Evolutionary conservation across 2,329 filamentous ascomycete species (phyloP).

Genomic region (Knufia fluminis): DNA sequence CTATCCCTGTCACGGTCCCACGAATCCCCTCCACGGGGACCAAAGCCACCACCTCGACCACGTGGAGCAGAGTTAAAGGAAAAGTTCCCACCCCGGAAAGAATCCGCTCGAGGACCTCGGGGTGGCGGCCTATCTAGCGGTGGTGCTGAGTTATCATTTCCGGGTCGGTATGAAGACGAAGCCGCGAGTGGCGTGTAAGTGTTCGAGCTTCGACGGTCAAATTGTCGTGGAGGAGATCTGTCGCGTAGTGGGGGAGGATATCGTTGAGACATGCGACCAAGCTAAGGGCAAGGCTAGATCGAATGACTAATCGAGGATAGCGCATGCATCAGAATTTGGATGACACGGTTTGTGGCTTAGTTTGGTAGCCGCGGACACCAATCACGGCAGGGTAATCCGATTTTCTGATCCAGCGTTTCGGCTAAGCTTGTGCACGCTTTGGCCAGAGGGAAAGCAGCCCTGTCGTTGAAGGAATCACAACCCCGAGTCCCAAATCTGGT

Average conservation of each 20-base stretch:
- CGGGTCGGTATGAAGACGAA: constrained; percentile 39
- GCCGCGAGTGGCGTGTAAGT: constrained; percentile 44
- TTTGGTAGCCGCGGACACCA: not conserved
- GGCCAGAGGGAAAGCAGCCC: constrained; percentile 1
- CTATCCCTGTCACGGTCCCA: constrained; percentile 38
- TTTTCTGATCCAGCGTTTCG: not conserved
- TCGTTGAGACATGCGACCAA: constrained; percentile 18
- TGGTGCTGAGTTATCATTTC: constrained; percentile 53
- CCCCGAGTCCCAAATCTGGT: constrained; percentile 3
- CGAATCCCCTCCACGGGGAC: constrained; percentile 45
- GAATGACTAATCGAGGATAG: constrained; percentile 3
- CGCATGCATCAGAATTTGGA: not conserved
- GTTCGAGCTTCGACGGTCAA: constrained; percentile 61
- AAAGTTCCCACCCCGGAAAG: constrained; percentile 46
- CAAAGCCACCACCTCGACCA: constrained; percentile 54
- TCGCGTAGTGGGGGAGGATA: constrained; percentile 56
- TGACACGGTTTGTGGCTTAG: constrained; percentile 5
- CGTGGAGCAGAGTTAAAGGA: constrained; percentile 30
- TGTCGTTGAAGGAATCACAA: constrained; percentile 1
- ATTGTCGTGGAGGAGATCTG: constrained; percentile 57
- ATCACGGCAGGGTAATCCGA: not conserved
- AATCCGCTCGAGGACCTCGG: constrained; percentile 73
- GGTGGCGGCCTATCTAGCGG: constrained; percentile 60
- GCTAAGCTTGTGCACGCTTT: not conserved
- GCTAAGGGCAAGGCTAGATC: not conserved